Percentiles rank a stretch among this genome's conserved stretches.
phyloP scores from a whole-genome alignment of 164 flowering plant species.

The Vitis amurensis region DNA sequence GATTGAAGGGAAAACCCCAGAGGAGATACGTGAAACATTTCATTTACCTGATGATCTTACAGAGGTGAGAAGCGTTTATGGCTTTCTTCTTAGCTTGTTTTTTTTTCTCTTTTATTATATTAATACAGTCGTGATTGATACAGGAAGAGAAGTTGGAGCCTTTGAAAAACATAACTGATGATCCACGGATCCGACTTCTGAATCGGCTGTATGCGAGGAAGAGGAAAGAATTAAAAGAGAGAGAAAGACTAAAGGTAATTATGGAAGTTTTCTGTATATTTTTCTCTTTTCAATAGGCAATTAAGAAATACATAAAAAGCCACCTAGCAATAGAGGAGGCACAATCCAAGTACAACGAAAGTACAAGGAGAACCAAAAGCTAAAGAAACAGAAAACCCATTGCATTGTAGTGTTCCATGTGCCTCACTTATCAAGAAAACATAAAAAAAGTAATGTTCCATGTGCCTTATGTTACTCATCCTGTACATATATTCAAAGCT shows the following conservation, averaged over 20 bases:
- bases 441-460: too few species aligned
- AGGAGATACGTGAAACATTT: constrained; percentile 63
- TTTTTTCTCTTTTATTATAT: neutral
- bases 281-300: neutral
- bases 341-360: too few species aligned
- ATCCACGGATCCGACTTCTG: constrained; percentile 67
- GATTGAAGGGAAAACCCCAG: constrained; percentile 66
- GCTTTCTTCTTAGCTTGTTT: neutral
- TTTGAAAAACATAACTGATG: constrained; percentile 62
- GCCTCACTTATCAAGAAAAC: too few species aligned
- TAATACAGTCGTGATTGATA: constrained; percentile 3
- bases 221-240: constrained; percentile 69
- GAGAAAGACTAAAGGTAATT: constrained; percentile 51
- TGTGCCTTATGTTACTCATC: too few species aligned
- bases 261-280: neutral
- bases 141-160: constrained; percentile 84
- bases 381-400: too few species aligned
- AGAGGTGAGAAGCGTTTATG: constrained; percentile 43
- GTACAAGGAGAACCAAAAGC: too few species aligned
- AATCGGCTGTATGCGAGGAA: constrained; percentile 72
- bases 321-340: too few species aligned
- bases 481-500: too few species aligned
- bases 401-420: too few species aligned
- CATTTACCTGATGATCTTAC: constrained; percentile 78
- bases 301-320: too few species aligned